These are phyloP conservation scores for Sphaerulina vaccinii DNA, from an alignment of 2,329 filamentous ascomycete species.

Conservation along the genomic window DNA sequence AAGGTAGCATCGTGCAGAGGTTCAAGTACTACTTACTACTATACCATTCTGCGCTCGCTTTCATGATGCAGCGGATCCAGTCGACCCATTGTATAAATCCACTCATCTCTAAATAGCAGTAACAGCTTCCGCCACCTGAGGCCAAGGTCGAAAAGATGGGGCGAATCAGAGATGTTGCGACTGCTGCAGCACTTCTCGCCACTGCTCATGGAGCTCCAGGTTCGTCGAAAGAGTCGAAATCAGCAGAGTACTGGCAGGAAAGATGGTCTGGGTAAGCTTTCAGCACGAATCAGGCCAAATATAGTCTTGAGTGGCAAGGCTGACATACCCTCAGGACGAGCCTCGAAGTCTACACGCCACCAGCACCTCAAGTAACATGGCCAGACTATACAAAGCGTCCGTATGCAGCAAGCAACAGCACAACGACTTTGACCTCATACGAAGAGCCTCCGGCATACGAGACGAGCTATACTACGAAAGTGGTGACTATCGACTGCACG, in stretches of 20 bases:
- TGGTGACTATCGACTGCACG: not conserved
- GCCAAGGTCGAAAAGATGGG: not conserved
- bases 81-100: too few species aligned
- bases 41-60: too few species aligned
- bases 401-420: not conserved
- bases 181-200: not conserved
- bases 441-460: not conserved
- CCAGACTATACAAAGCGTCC: not conserved
- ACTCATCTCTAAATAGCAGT: not conserved
- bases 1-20: too few species aligned
- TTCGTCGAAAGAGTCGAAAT: not conserved
- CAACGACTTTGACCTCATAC: not conserved
- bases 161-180: not conserved
- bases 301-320: not conserved
- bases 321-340: constrained; percentile 8
- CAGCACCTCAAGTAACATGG: not conserved
- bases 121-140: not conserved
- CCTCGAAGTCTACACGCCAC: constrained; percentile 16
- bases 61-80: too few species aligned
- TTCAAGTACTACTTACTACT: too few species aligned
- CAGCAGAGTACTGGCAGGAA: not conserved
- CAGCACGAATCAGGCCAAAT: not conserved
- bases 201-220: not conserved
- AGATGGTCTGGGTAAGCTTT: not conserved
- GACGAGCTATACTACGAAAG: not conserved